phyloP scores from a whole-genome alignment of 768 basidiomycete species.

The Lentinula detonsa region DNA sequence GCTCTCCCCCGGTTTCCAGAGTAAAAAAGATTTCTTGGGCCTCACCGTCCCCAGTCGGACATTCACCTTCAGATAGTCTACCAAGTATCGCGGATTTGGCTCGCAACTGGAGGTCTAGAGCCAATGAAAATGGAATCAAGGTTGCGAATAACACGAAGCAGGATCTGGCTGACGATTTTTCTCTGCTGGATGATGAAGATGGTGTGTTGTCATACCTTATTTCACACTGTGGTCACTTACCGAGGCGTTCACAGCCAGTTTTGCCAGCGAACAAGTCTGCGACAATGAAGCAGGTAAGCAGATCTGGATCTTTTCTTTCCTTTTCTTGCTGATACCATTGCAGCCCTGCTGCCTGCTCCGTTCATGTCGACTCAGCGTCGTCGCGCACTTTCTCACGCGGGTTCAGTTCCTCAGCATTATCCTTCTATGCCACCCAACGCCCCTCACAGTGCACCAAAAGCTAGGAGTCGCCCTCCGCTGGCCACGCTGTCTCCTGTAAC shows the following conservation, averaged over 20 bases:
- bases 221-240: slow-evolving; percentile 13
- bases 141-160: slow-evolving; percentile 38
- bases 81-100: slow-evolving; percentile 54
- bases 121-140: slow-evolving; percentile 67
- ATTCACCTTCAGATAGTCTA: slow-evolving; percentile 25
- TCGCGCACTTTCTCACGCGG: slow-evolving; percentile 57
- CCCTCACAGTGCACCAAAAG: slow-evolving; percentile 20
- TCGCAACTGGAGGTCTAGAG: slow-evolving; percentile 66
- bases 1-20: slow-evolving; percentile 13
- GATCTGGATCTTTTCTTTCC: not conserved
- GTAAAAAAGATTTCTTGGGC: slow-evolving; percentile 15
- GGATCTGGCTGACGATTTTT: slow-evolving; percentile 41
- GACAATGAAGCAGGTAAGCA: slow-evolving; percentile 45
- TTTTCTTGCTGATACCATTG: slow-evolving; percentile 12
- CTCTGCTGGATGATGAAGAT: slow-evolving; percentile 36
- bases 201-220: slow-evolving; percentile 21
- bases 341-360: slow-evolving; percentile 50
- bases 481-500: slow-evolving; percentile 3
- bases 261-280: slow-evolving; percentile 43
- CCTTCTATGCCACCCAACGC: slow-evolving; percentile 24
- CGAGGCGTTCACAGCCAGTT: slow-evolving; percentile 44
- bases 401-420: slow-evolving; percentile 29
- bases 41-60: slow-evolving; percentile 8
- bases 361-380: slow-evolving; percentile 47
- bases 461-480: slow-evolving; percentile 10